Base-by-base conservation (phyloP, 192 early-diverging fungal genomes). In the Coemansia sp. region DNA sequence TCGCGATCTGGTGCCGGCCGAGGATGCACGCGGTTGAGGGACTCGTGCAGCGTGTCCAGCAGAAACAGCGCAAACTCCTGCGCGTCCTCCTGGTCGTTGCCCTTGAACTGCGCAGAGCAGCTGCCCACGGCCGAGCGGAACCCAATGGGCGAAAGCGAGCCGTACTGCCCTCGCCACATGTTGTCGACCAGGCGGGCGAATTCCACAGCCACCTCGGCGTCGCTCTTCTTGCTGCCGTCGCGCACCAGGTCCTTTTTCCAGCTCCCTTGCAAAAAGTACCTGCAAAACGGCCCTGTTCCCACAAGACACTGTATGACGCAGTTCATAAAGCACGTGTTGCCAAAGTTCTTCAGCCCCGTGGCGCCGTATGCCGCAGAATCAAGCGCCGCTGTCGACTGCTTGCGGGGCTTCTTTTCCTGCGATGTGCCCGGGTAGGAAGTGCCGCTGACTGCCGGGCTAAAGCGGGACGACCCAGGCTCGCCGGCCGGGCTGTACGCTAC, bases 61-160 rank as follows among this genome's bases (percentile, higher is more conserved):
- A 99, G 69, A 67, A 92, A 98, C 4, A 85, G 82, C 11, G 97
- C 80, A 77, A 99, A 98, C 78, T 98, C 95, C 67, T 99, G 97
- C 0, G 91, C 90, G 77, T 99, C 97, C 28, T 99, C 94, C 70
- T 99, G 97, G 53, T 97, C 93, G 49, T 84, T 88, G 6, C 91
- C 91, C 32, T 82, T 83, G 71, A 95, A 99, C 64, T 93, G 89
- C 6, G 87, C 84, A 34, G 90, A 89, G 71, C 88, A 89, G 30
- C 84, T 75, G 14, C 86, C 86, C 13, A 98, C 83, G 1, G 85
- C 84, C 32, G 87, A 69, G 39, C 93, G 86, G 71, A 97, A 95
- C 19, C 82, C 73, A 0, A 83, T 82, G 1, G 96, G 96, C 4
- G 89, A 90, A 4, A 97, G 75, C 28, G 88, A 88, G 8, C 81